Conservation (phyloP, 345 rosid genomes). For the Kernera saxatilis region DNA sequence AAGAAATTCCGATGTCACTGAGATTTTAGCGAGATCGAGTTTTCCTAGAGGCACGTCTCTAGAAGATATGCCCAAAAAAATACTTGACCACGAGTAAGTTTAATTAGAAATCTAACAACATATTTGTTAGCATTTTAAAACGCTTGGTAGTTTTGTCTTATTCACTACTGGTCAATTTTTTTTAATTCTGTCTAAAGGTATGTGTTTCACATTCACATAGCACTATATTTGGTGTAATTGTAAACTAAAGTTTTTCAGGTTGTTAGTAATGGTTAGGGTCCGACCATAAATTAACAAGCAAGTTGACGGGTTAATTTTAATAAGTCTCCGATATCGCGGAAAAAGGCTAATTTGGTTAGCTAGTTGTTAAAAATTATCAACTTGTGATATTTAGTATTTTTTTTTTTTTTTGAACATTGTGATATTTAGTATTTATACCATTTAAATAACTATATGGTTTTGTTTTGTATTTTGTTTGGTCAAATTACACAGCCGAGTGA, state of each 20-base stretch:
- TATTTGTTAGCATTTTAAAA: neutral
- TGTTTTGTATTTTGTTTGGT: neutral
- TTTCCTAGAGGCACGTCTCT: constrained; percentile 50
- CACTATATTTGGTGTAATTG: neutral
- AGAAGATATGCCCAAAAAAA: constrained; percentile 50
- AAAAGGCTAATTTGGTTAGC: constrained; percentile 13
- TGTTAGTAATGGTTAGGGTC: neutral
- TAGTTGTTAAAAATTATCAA: constrained; percentile 6
- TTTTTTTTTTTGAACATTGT: too few species aligned
- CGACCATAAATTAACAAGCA: neutral
- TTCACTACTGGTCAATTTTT: neutral
- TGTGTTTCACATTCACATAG: neutral
- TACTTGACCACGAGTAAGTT: constrained; percentile 75
- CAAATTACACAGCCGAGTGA: constrained; percentile 43
- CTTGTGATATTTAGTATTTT: neutral
- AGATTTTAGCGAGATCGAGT: constrained; percentile 57
- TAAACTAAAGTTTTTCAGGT: neutral
- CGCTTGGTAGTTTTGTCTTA: neutral
- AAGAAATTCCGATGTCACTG: constrained; percentile 57
- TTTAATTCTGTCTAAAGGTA: neutral
- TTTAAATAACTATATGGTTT: neutral
- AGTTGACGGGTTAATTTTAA: neutral
- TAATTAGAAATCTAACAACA: neutral
- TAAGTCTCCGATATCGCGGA: neutral
- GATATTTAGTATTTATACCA: neutral